Percentiles rank a stretch among this genome's conserved stretches.
Conservation (phyloP, 768 basidiomycete species). For the Lentinula raphanica region DNA sequence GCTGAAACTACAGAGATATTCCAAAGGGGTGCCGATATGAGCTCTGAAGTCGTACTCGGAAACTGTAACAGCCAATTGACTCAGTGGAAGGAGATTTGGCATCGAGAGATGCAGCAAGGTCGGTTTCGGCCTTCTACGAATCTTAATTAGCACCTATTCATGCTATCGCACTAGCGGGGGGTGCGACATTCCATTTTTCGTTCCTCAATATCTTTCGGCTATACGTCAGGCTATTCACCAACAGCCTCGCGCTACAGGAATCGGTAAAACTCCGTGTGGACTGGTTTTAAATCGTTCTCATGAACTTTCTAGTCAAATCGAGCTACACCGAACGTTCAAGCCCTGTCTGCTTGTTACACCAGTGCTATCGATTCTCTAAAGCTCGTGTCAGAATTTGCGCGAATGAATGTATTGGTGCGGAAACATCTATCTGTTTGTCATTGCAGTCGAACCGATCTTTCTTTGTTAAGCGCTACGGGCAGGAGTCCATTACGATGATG, state of each 20-base stretch:
- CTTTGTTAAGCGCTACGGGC: conserved; percentile 63
- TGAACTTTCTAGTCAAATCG: conserved; percentile 42
- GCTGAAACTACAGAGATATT: conserved; percentile 79
- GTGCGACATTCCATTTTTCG: conserved; percentile 70
- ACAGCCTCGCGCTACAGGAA: conserved; percentile 75
- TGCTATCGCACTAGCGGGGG: conserved; percentile 44
- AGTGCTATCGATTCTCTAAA: conserved; percentile 68
- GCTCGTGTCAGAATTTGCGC: conserved; percentile 72
- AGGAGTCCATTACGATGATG: conserved; percentile 83
- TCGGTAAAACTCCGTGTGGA: conserved; percentile 45
- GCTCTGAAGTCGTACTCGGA: conserved; percentile 66
- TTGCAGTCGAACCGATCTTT: not conserved
- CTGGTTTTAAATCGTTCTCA: conserved; percentile 18
- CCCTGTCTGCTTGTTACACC: conserved; percentile 65
- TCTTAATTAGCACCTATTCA: conserved; percentile 6
- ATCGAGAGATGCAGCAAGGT: conserved; percentile 70
- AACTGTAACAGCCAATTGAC: conserved; percentile 70
- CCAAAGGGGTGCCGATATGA: conserved; percentile 50
- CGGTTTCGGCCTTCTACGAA: conserved; percentile 9
- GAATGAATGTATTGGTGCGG: conserved; percentile 67
- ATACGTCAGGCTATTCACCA: conserved; percentile 76
- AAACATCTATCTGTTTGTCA: conserved; percentile 1
- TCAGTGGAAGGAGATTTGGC: conserved; percentile 70
- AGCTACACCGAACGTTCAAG: conserved; percentile 57
- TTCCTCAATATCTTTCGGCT: conserved; percentile 73